Evolutionary conservation across 441 rosid species (phyloP).

Genomic region (Isatis lusitanica): DNA sequence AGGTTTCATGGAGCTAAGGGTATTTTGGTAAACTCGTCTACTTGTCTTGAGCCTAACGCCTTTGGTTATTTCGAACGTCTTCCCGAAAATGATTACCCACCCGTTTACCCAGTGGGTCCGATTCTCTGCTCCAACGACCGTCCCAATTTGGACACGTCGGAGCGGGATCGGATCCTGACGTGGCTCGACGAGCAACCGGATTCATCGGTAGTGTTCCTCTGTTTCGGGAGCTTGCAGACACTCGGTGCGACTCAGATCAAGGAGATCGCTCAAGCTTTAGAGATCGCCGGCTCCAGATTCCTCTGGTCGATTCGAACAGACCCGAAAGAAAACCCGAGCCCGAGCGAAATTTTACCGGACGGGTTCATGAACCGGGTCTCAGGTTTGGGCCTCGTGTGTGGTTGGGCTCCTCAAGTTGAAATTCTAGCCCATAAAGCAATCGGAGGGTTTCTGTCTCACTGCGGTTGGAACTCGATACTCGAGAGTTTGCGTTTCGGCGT

Average conservation of each 20-base stretch:
- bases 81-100: conserved; percentile 13
- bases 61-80: conserved; percentile 10
- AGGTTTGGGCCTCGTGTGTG: conserved; percentile 39
- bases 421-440: conserved; percentile 41
- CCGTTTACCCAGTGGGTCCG: conserved; percentile 49
- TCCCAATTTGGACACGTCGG: conserved; percentile 4
- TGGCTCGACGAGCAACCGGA: background rate
- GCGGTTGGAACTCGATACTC: conserved; percentile 50
- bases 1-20: conserved; percentile 40
- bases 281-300: conserved; percentile 41
- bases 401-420: conserved; percentile 50
- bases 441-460: conserved; percentile 49
- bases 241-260: background rate
- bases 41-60: conserved; percentile 35
- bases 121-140: conserved; percentile 39
- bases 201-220: background rate
- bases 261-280: conserved; percentile 32
- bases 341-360: conserved; percentile 33
- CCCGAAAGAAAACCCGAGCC: background rate
- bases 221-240: conserved; percentile 4
- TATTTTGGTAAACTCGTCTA: conserved; percentile 37
- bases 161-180: background rate
- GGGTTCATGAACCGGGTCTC: conserved; percentile 40
- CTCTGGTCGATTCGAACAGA: conserved; percentile 41
- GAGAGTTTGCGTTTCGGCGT: conserved; percentile 51